phyloP scores from a whole-genome alignment of 495 filamentous ascomycete species.

The Emericellopsis terricola region DNA sequence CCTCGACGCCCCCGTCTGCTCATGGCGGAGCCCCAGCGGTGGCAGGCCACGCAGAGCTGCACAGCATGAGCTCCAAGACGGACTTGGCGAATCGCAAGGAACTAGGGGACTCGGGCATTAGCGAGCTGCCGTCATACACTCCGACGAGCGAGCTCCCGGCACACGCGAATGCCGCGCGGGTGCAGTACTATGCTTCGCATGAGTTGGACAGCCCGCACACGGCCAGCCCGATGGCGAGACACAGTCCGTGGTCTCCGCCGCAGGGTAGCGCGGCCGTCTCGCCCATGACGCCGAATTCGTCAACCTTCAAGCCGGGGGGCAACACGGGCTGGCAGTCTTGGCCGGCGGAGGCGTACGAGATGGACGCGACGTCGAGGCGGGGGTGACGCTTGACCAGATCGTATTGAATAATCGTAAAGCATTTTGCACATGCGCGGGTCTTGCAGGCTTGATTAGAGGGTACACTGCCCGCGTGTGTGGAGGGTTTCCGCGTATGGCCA shows the following conservation, averaged over 20 bases:
- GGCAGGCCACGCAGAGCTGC: background rate
- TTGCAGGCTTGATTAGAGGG: too few relatives aligned
- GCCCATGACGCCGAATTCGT: background rate
- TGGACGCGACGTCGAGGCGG: slow-evolving; percentile 13
- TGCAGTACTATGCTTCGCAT: background rate
- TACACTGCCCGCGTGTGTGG: too few relatives aligned
- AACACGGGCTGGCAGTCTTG: slow-evolving; percentile 21
- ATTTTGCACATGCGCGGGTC: too few relatives aligned
- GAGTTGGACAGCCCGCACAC: background rate
- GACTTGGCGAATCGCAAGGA: background rate
- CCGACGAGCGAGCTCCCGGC: background rate
- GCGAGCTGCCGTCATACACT: background rate
- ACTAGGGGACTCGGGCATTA: background rate
- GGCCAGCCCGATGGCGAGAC: background rate
- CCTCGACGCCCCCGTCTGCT: background rate
- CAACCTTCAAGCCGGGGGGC: too few relatives aligned
- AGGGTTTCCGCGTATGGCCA: too few relatives aligned
- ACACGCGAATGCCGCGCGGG: background rate
- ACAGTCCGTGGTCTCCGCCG: background rate
- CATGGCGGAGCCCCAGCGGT: slow-evolving; percentile 1
- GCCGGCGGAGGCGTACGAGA: slow-evolving; percentile 18
- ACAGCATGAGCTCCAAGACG: background rate
- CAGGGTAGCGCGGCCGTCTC: background rate
- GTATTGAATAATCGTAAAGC: too few relatives aligned
- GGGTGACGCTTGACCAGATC: too few relatives aligned